These are phyloP conservation scores for Penicillium herquei DNA, from an alignment of 495 filamentous ascomycete species.

Conservation along the genomic window DNA sequence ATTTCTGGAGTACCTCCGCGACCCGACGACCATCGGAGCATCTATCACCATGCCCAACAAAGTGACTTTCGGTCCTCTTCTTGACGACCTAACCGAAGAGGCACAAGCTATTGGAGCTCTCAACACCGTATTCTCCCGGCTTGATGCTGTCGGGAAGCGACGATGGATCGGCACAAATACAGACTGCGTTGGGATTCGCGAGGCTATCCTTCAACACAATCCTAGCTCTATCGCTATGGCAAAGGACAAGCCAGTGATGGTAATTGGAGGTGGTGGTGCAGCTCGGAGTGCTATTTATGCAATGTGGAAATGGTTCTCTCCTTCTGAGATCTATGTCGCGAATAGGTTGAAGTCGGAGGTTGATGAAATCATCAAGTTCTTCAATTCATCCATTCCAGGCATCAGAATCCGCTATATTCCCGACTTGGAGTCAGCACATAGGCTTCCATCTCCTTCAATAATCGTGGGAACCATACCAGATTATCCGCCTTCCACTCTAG, in stretches of 20 bases:
- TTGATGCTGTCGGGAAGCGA: conserved; percentile 30
- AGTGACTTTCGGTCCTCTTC: conserved; percentile 52
- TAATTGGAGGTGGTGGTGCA: conserved; percentile 60
- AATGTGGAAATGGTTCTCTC: conserved; percentile 22
- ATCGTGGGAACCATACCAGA: conserved; percentile 3
- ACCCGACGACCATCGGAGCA: conserved; percentile 36
- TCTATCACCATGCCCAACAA: conserved; percentile 69
- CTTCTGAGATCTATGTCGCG: not conserved
- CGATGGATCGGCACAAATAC: conserved; percentile 62
- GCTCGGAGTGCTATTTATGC: conserved; percentile 57
- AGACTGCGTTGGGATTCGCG: conserved; percentile 61
- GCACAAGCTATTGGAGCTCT: conserved; percentile 58
- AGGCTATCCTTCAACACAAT: conserved; percentile 56
- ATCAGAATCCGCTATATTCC: conserved; percentile 37
- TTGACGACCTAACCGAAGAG: conserved; percentile 60
- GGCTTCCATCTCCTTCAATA: not conserved
- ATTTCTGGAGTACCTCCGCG: conserved; percentile 1
- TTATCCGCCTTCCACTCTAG: not conserved
- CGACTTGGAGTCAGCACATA: conserved; percentile 1
- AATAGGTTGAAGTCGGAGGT: conserved; percentile 46
- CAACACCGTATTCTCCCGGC: conserved; percentile 60
- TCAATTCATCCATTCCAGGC: conserved; percentile 1
- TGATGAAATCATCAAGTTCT: conserved; percentile 46
- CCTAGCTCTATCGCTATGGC: conserved; percentile 25
- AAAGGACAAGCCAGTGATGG: conserved; percentile 46